Conservation (phyloP, 306 rosid genomes). For the Prunus salicina region DNA sequence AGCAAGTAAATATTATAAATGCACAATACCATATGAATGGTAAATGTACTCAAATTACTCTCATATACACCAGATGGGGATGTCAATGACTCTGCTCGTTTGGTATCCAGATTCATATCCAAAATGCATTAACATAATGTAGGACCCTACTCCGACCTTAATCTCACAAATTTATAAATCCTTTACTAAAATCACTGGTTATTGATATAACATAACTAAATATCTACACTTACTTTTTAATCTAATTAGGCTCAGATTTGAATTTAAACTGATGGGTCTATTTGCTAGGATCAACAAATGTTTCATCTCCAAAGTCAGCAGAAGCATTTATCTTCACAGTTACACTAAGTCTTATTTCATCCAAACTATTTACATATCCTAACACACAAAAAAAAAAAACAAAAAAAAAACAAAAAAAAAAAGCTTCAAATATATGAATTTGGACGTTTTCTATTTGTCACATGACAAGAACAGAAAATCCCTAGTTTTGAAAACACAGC, state of each 20-base stretch:
- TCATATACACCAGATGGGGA: neutral
- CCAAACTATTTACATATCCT: neutral
- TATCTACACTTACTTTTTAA: neutral
- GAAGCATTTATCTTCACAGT: neutral
- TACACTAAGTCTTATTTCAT: neutral
- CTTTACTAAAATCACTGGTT: neutral
- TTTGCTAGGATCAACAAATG: neutral
- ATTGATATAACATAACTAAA: neutral
- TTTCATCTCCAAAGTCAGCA: neutral
- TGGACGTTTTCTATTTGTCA: neutral
- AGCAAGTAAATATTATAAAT: slow-evolving; percentile 10
- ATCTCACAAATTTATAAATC: neutral
- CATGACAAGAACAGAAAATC: neutral
- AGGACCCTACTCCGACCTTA: neutral
- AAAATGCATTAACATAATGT: neutral
- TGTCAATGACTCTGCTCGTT: neutral
- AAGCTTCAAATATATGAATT: neutral
- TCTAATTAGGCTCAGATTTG: neutral
- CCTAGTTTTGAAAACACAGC: neutral
- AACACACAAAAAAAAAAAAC: neutral
- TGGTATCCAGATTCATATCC: neutral
- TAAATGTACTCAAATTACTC: neutral
- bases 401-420: neutral
- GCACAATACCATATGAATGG: neutral
- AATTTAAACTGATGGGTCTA: neutral